Conservation (phyloP, 176 grass and related monocot species). For the Carex pumila region DNA sequence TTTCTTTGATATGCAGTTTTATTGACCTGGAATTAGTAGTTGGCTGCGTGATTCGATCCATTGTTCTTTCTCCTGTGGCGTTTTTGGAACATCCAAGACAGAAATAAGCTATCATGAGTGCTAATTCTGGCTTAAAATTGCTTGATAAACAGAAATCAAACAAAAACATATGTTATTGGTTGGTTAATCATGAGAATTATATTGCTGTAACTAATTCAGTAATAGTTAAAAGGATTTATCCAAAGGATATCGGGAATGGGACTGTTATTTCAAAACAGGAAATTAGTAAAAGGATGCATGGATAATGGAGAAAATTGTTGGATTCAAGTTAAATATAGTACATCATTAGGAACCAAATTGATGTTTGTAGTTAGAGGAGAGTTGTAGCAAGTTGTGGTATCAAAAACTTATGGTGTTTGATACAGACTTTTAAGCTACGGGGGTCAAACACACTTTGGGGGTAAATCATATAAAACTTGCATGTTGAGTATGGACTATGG, state of each 20-base stretch:
- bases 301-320: no score
- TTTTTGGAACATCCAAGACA: neutral
- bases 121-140: neutral
- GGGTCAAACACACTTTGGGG: no score
- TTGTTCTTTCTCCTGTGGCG: neutral
- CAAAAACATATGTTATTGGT: neutral
- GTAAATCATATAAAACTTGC: no score
- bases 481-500: no score
- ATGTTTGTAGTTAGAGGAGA: neutral
- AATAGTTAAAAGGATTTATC: neutral
- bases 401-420: no score
- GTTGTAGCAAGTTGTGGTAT: neutral
- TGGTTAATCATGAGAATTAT: neutral
- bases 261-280: neutral
- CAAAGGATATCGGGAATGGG: neutral
- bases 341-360: neutral
- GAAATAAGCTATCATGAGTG: neutral
- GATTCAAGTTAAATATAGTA: neutral
- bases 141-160: neutral
- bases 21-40: neutral
- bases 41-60: neutral
- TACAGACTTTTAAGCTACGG: no score
- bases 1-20: neutral
- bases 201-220: neutral
- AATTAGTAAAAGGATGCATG: neutral